Percentiles rank a stretch among this genome's conserved stretches.
phyloP scores from a whole-genome alignment of 2,329 filamentous ascomycete species.

The Pseudogymnoascus sp. region DNA sequence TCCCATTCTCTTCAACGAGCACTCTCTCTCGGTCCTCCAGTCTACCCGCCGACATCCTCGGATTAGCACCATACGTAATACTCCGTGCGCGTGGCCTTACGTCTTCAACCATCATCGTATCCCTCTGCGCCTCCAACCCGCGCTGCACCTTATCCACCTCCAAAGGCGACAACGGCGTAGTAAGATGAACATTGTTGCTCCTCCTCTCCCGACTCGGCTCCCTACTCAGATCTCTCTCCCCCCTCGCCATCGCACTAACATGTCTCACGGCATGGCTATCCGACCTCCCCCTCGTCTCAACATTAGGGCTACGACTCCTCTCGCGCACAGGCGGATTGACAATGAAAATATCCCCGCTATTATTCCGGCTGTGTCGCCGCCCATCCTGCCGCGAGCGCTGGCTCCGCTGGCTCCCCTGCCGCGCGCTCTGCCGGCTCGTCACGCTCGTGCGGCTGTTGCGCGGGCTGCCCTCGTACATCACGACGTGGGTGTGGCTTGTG shows the following conservation, averaged over 20 bases:
- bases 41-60: neutral
- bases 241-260: neutral
- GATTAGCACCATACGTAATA: conserved; percentile 9
- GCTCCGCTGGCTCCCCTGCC: neutral
- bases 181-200: neutral
- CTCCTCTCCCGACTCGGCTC: conserved; percentile 6
- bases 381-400: conserved; percentile 1
- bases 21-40: conserved; percentile 8
- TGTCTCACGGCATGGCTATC: conserved; percentile 1
- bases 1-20: neutral
- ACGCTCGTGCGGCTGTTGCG: conserved; percentile 4
- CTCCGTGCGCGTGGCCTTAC: conserved; percentile 6
- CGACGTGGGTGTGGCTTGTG: conserved; percentile 2
- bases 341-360: neutral
- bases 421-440: neutral
- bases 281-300: neutral
- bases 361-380: neutral
- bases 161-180: neutral
- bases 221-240: neutral
- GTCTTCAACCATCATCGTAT: conserved; percentile 5
- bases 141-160: neutral
- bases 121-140: neutral
- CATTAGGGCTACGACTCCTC: neutral
- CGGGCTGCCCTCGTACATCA: neutral
- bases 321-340: conserved; percentile 3